Base-by-base conservation (phyloP, 441 rosid species). In the Isatis lusitanica region DNA sequence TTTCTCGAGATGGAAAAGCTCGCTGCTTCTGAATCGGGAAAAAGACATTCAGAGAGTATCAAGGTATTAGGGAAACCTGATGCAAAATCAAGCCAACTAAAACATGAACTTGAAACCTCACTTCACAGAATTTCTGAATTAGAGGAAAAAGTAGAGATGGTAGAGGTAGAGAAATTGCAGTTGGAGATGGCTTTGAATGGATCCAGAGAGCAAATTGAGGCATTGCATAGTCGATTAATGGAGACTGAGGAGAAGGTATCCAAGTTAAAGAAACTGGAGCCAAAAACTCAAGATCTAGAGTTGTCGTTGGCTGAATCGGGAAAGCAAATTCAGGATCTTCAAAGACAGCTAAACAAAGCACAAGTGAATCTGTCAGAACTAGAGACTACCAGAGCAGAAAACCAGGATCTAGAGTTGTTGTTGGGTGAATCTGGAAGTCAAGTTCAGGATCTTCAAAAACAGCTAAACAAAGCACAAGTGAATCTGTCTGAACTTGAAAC, bases 1-100 rank as follows among this genome's bases (percentile, higher is more conserved):
- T 94, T 94, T 78, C 91, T 94, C 30, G 99, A 94, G 84, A 92
- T 94, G 97, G 99, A 94, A 74, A 88, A 82, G 82, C 87, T 94
- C 4, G 98, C 89, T 48, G 85, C 89, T 31, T 74, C 82, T 62
- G 88, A 84, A 82, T 79, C 73, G 13, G 80, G 72, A 69, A 81
- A 73, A 64, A 63, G 81, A 55, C 70, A 55, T 53, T 43, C 40
- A 24, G 87, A 83, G 74, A 64, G 47, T 15, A 85, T 52, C 40
- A 65, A 73, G 35, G 60, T 35, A 35, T 28, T 81, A 56, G 75
- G 80, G 33, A 81, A 81, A 75, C 13, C 68, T 18, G 79, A 68
- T 75, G 71, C 72, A 44, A 70, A 44, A 60, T 80, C 79, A 38
- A 83, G 57, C 30, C 40, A 74, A 33, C 53, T 75, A 58, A 86